Conservation (phyloP, 176 grass and related monocot genomes). For the Oryza coarctata region DNA sequence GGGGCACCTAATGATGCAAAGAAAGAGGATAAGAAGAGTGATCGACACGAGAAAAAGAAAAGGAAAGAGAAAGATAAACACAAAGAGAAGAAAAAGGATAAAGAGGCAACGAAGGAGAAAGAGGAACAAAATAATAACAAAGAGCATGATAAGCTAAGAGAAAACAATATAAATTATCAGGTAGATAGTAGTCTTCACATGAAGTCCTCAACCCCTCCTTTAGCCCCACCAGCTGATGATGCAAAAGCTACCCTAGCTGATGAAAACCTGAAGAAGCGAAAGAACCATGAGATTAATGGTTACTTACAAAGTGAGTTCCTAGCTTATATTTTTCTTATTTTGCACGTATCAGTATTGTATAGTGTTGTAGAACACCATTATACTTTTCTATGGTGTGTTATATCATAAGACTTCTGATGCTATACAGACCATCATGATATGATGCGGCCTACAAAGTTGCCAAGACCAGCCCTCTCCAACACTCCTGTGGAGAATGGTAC, state of each 20-base stretch:
- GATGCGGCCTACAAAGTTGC: slow-evolving; percentile 61
- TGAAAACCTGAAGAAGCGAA: slow-evolving; percentile 68
- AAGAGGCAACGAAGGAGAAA: slow-evolving; percentile 65
- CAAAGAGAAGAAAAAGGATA: slow-evolving; percentile 72
- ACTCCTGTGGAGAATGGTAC: slow-evolving; percentile 65
- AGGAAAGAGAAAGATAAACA: slow-evolving; percentile 65
- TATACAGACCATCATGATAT: slow-evolving; percentile 61
- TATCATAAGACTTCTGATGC: slow-evolving; percentile 65
- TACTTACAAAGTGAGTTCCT: slow-evolving; percentile 71
- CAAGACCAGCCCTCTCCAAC: slow-evolving; percentile 46
- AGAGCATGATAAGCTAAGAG: slow-evolving; percentile 51
- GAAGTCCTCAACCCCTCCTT: slow-evolving; percentile 43
- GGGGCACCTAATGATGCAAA: slow-evolving; percentile 34
- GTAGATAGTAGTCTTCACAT: slow-evolving; percentile 49
- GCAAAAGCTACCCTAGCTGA: slow-evolving; percentile 36
- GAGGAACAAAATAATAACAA: slow-evolving; percentile 45
- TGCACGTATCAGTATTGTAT: slow-evolving; percentile 30
- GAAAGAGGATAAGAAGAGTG: slow-evolving; percentile 52
- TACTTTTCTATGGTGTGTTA: slow-evolving; percentile 55
- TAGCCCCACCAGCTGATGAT: slow-evolving; percentile 35
- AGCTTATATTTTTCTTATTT: slow-evolving; percentile 1
- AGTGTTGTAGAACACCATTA: slow-evolving; percentile 55
- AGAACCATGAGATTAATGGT: slow-evolving; percentile 67
- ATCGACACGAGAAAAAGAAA: slow-evolving; percentile 62
- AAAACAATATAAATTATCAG: slow-evolving; percentile 47